phyloP scores from a whole-genome alignment of 345 rosid species.

The Rhizophora mangle region DNA sequence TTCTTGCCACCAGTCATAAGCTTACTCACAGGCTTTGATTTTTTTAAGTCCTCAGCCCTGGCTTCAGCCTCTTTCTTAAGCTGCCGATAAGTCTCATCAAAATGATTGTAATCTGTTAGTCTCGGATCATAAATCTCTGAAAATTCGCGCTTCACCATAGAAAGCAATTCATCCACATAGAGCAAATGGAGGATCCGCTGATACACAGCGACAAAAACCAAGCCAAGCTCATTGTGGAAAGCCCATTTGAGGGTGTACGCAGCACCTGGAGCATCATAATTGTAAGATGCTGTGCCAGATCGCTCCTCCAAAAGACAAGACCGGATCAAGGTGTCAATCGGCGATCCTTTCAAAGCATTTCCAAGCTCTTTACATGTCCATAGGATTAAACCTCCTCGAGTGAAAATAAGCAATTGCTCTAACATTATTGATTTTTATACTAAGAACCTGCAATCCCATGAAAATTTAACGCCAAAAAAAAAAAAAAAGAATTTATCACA shows the following conservation, averaged over 20 bases:
- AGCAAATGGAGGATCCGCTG: slow-evolving; percentile 88
- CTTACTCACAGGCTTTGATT: slow-evolving; percentile 56
- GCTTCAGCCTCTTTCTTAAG: slow-evolving; percentile 93
- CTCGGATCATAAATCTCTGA: slow-evolving; percentile 78
- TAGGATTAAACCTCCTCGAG: slow-evolving; percentile 92
- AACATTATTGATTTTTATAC: slow-evolving; percentile 51
- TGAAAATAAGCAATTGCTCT: slow-evolving; percentile 88
- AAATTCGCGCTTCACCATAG: slow-evolving; percentile 69
- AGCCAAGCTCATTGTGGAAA: slow-evolving; percentile 90
- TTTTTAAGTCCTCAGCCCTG: slow-evolving; percentile 78
- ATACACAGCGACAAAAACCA: slow-evolving; percentile 94
- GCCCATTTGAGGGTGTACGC: slow-evolving; percentile 95
- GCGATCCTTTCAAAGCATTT: slow-evolving; percentile 88
- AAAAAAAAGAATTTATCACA: not conserved
- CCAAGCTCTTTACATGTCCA: slow-evolving; percentile 98
- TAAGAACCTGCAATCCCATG: slow-evolving; percentile 24
- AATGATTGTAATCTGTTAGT: slow-evolving; percentile 53
- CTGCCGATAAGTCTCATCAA: slow-evolving; percentile 85
- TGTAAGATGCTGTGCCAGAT: slow-evolving; percentile 71
- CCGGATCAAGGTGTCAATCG: slow-evolving; percentile 79
- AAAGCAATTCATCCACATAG: slow-evolving; percentile 86
- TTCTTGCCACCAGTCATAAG: slow-evolving; percentile 49
- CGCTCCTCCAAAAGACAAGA: slow-evolving; percentile 96
- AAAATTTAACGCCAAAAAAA: not conserved
- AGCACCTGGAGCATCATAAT: slow-evolving; percentile 75